Base-by-base conservation (phyloP, 1,139 yeast genomes). In the Candida tropicalis region DNA sequence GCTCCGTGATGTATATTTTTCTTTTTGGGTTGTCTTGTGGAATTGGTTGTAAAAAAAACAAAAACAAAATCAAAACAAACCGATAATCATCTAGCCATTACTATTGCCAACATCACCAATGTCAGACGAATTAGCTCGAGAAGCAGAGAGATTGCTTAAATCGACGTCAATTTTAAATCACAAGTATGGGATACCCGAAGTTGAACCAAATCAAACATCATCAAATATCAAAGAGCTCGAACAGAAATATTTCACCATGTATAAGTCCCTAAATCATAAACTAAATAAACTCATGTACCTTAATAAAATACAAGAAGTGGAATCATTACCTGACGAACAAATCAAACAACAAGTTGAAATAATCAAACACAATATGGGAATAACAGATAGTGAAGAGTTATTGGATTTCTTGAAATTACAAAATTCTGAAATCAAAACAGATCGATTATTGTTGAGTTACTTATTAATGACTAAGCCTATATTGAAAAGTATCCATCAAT, bases 401-500 rank as follows among this genome's bases (percentile, higher is more conserved):
- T 59, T 54, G 42, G 38, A 33, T 18, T 61, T 58, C 44, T 50
- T 64, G 22, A 38, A 41, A 17, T 34, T 47, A 7, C 69, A 63
- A 28, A 59, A 54, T 43, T 45, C 52, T 3, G 48, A 41, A 16
- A 50, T 66, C 40, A 68, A 67, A 45, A 59, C 66, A 3, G 53
- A 57, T 8, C 40, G 53, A 4, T 49, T 70, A 29, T 50, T 67
- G 36, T 59, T 56, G 35, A 53, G 53, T 10, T 62, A 59, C 40
- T 48, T 69, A 24, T 62, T 63, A 34, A 50, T 54, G 35, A 55
- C 64, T 2, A 48, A 59, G 4, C 74, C 75, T 2, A 60, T 66
- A 16, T 55, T 69, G 29, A 54, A 68, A 40, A 55, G 73, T 1
- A 59, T 67, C 4, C 70, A 69, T 47, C 68, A 65, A 35, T 54